These are phyloP conservation scores for Arthrobotrys megalospora DNA, from an alignment of 2,329 filamentous ascomycete species.

Conservation along the genomic window DNA sequence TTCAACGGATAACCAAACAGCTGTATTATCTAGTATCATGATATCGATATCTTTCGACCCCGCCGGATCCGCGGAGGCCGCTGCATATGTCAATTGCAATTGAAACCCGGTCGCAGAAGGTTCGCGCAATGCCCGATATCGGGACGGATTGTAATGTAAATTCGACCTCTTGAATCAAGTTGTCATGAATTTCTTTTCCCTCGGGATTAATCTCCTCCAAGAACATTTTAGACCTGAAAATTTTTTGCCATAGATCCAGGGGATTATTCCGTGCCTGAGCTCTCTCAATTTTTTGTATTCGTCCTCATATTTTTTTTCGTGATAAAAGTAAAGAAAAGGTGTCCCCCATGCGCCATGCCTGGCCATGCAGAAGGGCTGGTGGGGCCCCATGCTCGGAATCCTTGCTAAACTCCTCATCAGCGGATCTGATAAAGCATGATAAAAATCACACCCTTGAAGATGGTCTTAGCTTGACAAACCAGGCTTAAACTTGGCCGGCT, in stretches of 20 bases:
- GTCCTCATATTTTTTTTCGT: background rate
- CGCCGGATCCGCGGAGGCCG: constrained; percentile 42
- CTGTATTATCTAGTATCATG: too few relatives aligned
- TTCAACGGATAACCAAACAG: background rate
- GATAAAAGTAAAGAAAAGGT: background rate
- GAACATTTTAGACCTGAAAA: constrained; percentile 23
- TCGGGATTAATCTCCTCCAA: constrained; percentile 30
- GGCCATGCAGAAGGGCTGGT: constrained; percentile 6
- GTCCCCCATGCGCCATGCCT: constrained; percentile 21
- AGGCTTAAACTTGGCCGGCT: background rate
- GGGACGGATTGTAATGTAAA: background rate
- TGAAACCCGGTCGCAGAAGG: background rate
- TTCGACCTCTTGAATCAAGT: background rate
- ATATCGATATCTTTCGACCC: constrained; percentile 8
- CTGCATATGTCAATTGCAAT: constrained; percentile 7
- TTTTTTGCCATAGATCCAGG: constrained; percentile 14
- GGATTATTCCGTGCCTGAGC: constrained; percentile 20
- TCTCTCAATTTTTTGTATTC: constrained; percentile 3
- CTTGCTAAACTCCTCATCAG: constrained; percentile 42
- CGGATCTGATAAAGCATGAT: constrained; percentile 61
- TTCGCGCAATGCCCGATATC: constrained; percentile 19
- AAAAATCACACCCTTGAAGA: constrained; percentile 37
- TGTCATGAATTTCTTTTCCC: constrained; percentile 15
- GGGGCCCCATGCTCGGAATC: constrained; percentile 20
- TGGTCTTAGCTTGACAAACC: constrained; percentile 13